Percentiles rank a stretch among this genome's conserved stretches.
These are phyloP conservation scores for Mucor irregularis DNA, from an alignment of 371 early-diverging fungal species.

Conservation along the genomic window DNA sequence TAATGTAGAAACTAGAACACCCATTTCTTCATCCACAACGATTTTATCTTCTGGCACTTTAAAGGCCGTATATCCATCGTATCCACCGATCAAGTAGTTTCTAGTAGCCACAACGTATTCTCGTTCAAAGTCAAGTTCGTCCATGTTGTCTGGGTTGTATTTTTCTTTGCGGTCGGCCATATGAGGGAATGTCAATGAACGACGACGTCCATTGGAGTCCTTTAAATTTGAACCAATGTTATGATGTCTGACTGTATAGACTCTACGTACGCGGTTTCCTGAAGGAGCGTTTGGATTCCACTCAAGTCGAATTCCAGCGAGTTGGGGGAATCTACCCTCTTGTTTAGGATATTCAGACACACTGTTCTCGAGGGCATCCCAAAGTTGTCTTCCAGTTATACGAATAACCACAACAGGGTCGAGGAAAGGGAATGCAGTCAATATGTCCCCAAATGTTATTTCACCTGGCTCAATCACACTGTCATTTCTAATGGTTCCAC, in stretches of 20 bases:
- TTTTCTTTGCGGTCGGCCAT: conserved; percentile 5
- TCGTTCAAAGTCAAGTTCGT: conserved; percentile 44
- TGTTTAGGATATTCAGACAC: conserved; percentile 64
- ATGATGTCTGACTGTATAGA: conserved; percentile 17
- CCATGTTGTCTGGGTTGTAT: conserved; percentile 32
- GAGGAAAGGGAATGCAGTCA: conserved; percentile 65
- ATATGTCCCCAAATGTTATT: conserved; percentile 56
- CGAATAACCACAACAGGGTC: conserved; percentile 63
- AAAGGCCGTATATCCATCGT: conserved; percentile 58
- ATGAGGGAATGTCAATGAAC: conserved; percentile 18
- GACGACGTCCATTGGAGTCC: background rate
- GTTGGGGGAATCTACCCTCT: conserved; percentile 67
- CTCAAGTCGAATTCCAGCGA: conserved; percentile 58
- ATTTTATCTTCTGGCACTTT: conserved; percentile 33
- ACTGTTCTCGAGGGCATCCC: conserved; percentile 60
- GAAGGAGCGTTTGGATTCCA: conserved; percentile 53
- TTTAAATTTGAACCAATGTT: background rate
- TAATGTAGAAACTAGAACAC: conserved; percentile 54
- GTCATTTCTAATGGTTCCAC: conserved; percentile 65
- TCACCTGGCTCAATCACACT: conserved; percentile 52
- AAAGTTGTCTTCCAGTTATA: conserved; percentile 56
- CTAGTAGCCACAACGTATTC: conserved; percentile 58
- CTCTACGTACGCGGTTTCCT: conserved; percentile 45
- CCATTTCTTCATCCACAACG: conserved; percentile 61
- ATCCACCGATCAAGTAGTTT: conserved; percentile 58